Percentiles rank a stretch among this genome's conserved stretches.
Conservation (phyloP, 306 rosid species). For the Vigna radiata region DNA sequence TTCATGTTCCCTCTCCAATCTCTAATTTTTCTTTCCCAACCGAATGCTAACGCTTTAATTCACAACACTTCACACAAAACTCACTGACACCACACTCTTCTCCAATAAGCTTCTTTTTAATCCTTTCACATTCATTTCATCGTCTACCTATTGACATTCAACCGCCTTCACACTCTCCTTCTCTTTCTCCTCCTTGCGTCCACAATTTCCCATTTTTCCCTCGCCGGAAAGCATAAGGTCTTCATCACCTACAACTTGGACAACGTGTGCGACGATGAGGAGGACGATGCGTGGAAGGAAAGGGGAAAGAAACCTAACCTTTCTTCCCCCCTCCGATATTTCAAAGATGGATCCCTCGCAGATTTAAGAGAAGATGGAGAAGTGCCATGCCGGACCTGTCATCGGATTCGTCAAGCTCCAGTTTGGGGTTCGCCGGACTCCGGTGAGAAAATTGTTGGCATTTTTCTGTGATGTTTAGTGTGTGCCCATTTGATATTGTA, state of each 20-base stretch:
- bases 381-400: constrained; percentile 69
- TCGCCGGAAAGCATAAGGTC: constrained; percentile 62
- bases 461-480: background rate
- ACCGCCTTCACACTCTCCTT: constrained; percentile 34
- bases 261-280: constrained; percentile 86
- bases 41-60: too few relatives aligned
- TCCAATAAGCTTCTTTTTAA: too few relatives aligned
- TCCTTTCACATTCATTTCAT: too few relatives aligned
- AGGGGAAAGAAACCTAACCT: constrained; percentile 82
- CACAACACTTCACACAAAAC: too few relatives aligned
- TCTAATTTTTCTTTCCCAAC: too few relatives aligned
- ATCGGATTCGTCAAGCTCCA: constrained; percentile 91
- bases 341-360: constrained; percentile 66
- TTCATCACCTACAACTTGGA: constrained; percentile 87
- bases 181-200: constrained; percentile 44
- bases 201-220: constrained; percentile 40
- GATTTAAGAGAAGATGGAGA: constrained; percentile 81
- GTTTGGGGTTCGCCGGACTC: constrained; percentile 64
- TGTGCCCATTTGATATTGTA: background rate
- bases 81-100: too few relatives aligned
- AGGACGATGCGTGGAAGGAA: constrained; percentile 83
- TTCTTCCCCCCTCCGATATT: constrained; percentile 61
- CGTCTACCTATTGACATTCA: constrained; percentile 40
- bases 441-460: constrained; percentile 47
- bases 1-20: too few relatives aligned